Conservation (phyloP, 495 filamentous ascomycete species). For the Neurospora terricola region DNA sequence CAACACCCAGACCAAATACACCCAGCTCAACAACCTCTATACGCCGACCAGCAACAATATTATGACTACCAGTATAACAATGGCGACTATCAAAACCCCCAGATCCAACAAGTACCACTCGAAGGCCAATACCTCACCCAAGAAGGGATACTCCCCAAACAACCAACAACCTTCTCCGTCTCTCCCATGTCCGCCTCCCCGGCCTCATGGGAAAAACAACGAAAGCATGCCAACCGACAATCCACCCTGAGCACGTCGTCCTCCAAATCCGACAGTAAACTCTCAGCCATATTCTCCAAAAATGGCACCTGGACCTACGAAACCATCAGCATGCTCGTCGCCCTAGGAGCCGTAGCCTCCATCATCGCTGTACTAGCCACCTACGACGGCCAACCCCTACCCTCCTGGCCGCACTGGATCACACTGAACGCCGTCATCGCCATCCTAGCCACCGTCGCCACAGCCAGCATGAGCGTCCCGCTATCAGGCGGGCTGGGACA, state of each 20-base stretch:
- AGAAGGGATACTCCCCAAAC: neutral
- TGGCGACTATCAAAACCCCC: neutral
- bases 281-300: constrained; percentile 1
- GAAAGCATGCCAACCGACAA: neutral
- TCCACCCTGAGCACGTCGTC: neutral
- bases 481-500: constrained; percentile 32
- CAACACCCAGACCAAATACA: neutral
- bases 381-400: constrained; percentile 30
- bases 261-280: neutral
- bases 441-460: constrained; percentile 5
- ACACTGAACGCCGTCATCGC: constrained; percentile 11
- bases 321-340: constrained; percentile 8
- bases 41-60: neutral
- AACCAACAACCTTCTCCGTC: neutral
- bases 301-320: constrained; percentile 14
- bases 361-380: constrained; percentile 28
- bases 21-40: neutral
- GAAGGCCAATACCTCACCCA: neutral
- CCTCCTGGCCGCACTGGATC: constrained; percentile 32
- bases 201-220: neutral
- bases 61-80: neutral
- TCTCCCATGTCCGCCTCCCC: neutral
- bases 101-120: neutral
- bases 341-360: constrained; percentile 13
- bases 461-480: constrained; percentile 27